phyloP scores from a whole-genome alignment of 1,284 basidiomycete genomes.

The Cystobasidium pallidum region DNA sequence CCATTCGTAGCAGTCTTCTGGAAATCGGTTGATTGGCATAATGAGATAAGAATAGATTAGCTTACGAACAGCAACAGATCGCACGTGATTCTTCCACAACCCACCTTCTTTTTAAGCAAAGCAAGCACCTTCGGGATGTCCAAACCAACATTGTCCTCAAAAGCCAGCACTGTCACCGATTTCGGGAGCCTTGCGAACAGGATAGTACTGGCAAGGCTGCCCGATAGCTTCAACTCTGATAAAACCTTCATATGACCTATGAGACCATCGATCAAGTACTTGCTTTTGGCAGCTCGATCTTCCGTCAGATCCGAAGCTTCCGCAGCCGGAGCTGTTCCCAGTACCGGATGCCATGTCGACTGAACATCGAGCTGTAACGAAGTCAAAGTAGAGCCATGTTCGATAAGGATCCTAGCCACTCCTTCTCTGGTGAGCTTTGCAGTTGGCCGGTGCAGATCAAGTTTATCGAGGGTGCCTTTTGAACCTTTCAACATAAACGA shows the following conservation, averaged over 20 bases:
- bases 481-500: constrained; percentile 21
- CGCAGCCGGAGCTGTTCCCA: constrained; percentile 7
- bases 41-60: too few species aligned
- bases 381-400: constrained; percentile 15
- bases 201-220: constrained; percentile 35
- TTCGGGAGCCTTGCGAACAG: constrained; percentile 31
- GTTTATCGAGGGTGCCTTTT: neutral
- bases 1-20: constrained; percentile 20
- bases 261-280: constrained; percentile 38
- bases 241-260: constrained; percentile 33
- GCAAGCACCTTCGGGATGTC: constrained; percentile 24
- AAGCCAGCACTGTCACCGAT: constrained; percentile 26
- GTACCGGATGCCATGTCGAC: constrained; percentile 23
- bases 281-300: constrained; percentile 16
- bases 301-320: neutral
- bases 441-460: constrained; percentile 29
- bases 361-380: constrained; percentile 30
- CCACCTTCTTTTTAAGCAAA: constrained; percentile 40
- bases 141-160: constrained; percentile 37
- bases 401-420: constrained; percentile 18
- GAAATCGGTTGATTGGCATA: too few species aligned
- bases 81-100: neutral
- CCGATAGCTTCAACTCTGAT: constrained; percentile 29
- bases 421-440: constrained; percentile 18
- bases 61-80: too few species aligned